These are phyloP conservation scores for Fraxinus sp. DNA, from an alignment of 305 asterid species.

Conservation along the genomic window DNA sequence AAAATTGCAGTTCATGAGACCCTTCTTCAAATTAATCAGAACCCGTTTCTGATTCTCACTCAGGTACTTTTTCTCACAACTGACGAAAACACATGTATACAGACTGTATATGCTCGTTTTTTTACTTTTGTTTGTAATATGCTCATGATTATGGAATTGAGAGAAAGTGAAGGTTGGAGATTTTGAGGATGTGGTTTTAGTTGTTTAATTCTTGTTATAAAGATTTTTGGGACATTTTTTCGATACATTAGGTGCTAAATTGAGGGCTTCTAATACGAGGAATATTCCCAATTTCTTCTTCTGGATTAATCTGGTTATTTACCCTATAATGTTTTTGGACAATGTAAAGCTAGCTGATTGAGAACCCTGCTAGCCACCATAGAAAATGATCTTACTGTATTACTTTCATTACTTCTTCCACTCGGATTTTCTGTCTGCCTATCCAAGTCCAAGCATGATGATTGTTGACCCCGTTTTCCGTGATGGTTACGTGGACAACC, in stretches of 20 bases:
- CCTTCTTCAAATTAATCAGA: neutral
- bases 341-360: neutral
- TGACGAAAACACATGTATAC: neutral
- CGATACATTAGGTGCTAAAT: neutral
- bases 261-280: neutral
- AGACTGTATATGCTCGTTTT: neutral
- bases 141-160: neutral
- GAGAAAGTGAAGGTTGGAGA: neutral
- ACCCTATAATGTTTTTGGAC: neutral
- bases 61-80: neutral
- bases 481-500: neutral
- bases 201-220: neutral
- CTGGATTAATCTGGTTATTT: neutral
- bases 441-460: neutral
- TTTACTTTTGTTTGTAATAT: neutral
- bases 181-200: neutral
- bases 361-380: neutral
- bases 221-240: neutral
- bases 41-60: neutral
- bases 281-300: neutral
- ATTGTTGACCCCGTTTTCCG: neutral
- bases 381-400: neutral
- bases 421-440: neutral
- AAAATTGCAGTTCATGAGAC: neutral
- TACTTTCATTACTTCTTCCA: neutral